phyloP scores from a whole-genome alignment of 345 rosid genomes.

The thale cress (Arabidopsis thaliana) region TAIR10.1 NC_003070.9:10041501-10042000 shows the following conservation, averaged over 20 bases:
- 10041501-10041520: neutral
- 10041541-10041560: neutral
- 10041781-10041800: too few relatives aligned
- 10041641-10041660: too few relatives aligned
- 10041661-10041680: too few relatives aligned
- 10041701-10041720: too few relatives aligned
- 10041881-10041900: conserved; percentile 28
- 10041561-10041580: neutral
- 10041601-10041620: neutral
- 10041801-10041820: too few relatives aligned
- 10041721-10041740: too few relatives aligned
- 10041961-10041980: conserved; percentile 56
- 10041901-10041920: conserved; percentile 25
- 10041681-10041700: too few relatives aligned
- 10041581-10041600: neutral
- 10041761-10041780: too few relatives aligned
- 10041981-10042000: conserved; percentile 47
- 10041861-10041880: conserved; percentile 15
- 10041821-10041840: too few relatives aligned
- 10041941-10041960: conserved; percentile 41
- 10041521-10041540: neutral
- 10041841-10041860: neutral
- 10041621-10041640: neutral
- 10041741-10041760: too few relatives aligned
- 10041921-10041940: conserved; percentile 30